phyloP scores from a whole-genome alignment of 106 monocot genomes.

The Dactylorhiza incarnata region DNA sequence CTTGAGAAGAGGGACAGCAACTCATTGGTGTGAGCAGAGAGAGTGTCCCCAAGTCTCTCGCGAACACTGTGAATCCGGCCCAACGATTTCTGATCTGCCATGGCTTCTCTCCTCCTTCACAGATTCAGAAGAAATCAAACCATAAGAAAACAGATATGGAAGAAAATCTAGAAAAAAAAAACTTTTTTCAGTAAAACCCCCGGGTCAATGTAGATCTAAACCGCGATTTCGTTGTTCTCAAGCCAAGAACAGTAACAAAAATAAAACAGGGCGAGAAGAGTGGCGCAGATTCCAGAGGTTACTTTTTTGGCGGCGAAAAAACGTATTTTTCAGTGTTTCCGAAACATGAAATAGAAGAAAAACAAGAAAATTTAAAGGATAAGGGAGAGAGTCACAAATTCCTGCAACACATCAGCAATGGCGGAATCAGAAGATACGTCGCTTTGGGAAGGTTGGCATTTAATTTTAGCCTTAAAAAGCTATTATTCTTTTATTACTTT shows the following conservation, averaged over 20 bases:
- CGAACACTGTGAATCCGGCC: conserved; percentile 48
- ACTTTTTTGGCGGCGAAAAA: background rate
- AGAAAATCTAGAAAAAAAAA: background rate
- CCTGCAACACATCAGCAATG: too few species aligned
- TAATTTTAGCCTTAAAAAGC: too few species aligned
- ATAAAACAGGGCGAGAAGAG: background rate
- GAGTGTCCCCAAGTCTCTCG: conserved; percentile 54
- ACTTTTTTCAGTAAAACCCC: too few species aligned
- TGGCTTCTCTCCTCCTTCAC: conserved; percentile 20
- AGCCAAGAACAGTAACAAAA: too few species aligned
- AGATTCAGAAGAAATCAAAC: background rate
- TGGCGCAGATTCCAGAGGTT: background rate
- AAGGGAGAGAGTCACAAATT: background rate
- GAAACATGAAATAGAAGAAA: background rate
- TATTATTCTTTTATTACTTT: too few species aligned
- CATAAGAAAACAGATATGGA: background rate
- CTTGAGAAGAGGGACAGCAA: conserved; percentile 60
- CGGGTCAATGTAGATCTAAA: too few species aligned
- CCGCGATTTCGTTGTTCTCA: background rate
- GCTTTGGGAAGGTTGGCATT: too few species aligned
- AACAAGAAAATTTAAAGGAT: background rate
- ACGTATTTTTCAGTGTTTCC: background rate
- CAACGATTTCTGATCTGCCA: conserved; percentile 22
- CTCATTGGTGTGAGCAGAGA: conserved; percentile 67
- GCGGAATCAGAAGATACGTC: too few species aligned